A percentile compares a stretch with the other conserved stretches of the same genome.
phyloP scores from a whole-genome alignment of 2,329 filamentous ascomycete species.

The Exophiala mesophila region DNA sequence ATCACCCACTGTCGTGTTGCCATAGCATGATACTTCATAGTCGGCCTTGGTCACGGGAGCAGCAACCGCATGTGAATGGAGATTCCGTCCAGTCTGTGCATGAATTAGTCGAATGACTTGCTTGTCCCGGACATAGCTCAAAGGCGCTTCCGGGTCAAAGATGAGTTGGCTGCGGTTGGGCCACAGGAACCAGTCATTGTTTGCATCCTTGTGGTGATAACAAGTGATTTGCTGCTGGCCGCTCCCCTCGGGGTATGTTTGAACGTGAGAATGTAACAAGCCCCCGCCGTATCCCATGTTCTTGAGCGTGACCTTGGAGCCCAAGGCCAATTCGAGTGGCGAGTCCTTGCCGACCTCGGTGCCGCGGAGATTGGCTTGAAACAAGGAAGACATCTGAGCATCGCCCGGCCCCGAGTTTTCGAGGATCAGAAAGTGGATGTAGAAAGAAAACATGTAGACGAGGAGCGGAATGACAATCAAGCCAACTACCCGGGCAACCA shows the following conservation, averaged over 20 bases:
- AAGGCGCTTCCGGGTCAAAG: conserved; percentile 66
- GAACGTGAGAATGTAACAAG: conserved; percentile 46
- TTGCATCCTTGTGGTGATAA: conserved; percentile 99
- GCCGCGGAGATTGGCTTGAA: conserved; percentile 92
- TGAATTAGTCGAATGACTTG: conserved; percentile 82
- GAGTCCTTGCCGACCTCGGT: conserved; percentile 93
- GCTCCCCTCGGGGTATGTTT: conserved; percentile 27
- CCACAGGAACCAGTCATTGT: conserved; percentile 99
- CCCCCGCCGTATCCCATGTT: conserved; percentile 99
- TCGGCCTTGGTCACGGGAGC: conserved; percentile 87
- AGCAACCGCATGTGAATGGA: conserved; percentile 87
- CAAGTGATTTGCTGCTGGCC: conserved; percentile 95
- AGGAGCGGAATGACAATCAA: conserved; percentile 83
- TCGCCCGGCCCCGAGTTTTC: conserved; percentile 93
- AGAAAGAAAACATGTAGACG: conserved; percentile 95
- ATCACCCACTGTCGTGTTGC: conserved; percentile 90
- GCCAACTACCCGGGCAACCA: conserved; percentile 74
- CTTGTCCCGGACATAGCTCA: conserved; percentile 71
- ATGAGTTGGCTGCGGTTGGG: conserved; percentile 75
- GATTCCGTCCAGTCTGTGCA: conserved; percentile 89
- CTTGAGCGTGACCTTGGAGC: conserved; percentile 88
- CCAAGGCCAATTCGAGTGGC: conserved; percentile 83
- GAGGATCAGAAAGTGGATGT: conserved; percentile 86
- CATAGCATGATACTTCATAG: conserved; percentile 91
- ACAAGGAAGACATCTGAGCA: conserved; percentile 99